Base-by-base conservation (phyloP, 805 yeast genomes). In the Helenozyma rhizophorensis region DNA sequence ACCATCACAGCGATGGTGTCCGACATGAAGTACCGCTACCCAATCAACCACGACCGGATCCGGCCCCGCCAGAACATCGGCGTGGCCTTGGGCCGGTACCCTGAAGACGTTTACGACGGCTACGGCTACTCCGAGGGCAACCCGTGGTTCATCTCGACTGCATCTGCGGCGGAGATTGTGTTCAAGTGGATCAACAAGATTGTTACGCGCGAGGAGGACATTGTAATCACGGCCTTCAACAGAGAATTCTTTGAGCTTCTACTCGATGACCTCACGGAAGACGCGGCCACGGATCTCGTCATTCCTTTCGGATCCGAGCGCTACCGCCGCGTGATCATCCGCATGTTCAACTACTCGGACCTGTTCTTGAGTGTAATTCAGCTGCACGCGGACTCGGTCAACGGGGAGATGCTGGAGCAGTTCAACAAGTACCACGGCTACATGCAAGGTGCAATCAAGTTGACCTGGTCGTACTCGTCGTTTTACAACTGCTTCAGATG, bases 381-480 rank as follows among this genome's bases (percentile, higher is more conserved):
- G 48, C 66, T 68, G 25, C 86, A 80, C 56, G 76, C 75, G 27
- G 83, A 75, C 46, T 14, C 25, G 11, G 60, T 58, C 33, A 74
- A 76, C 13, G 94, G 94, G 3, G 73, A 71, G 33, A 79, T 90
- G 78, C 80, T 89, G 49, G 97, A 90, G 59, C 96, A 90, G 53
- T 86, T 87, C 56, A 86, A 84, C 60, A 77, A 74, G 50, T 72
- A 78, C 48, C 76, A 72, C 25, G 97, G 97, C 0, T 87, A 59
- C 54, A 76, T 87, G 82, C 83, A 80, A 56, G 97, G 97, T 6
- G 97, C 97, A 0, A 60, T 63, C 34, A 76, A 84, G 47, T 72
- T 90, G 46, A 89, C 97, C 4, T 90, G 97, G 97, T 82, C 94
- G 40, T 86, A 86, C 54, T 76, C 87, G 21, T 72, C 95, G 4